phyloP scores from a whole-genome alignment of 1,284 basidiomycete genomes.

The Leccinum subatratum region DNA sequence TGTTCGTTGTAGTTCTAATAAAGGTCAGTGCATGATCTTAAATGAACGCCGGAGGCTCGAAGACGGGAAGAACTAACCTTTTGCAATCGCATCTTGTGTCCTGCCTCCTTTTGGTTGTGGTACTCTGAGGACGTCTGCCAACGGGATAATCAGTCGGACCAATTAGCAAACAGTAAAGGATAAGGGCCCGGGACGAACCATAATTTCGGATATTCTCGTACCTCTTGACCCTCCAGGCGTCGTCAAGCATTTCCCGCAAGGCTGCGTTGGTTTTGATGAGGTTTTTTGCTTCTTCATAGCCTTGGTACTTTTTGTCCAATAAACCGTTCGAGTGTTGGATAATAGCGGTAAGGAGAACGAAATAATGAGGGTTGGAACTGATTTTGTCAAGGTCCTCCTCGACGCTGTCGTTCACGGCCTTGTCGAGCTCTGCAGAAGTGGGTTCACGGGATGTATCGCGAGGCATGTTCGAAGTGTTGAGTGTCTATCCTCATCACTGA shows the following conservation, averaged over 20 bases:
- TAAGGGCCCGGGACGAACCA: neutral
- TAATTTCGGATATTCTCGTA: neutral
- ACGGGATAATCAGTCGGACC: neutral
- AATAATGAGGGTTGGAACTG: fast-evolving
- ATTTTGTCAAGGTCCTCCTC: neutral
- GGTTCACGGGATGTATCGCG: neutral
- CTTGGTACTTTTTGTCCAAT: neutral
- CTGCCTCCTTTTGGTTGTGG: neutral
- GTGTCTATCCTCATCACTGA: neutral
- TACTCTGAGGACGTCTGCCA: neutral
- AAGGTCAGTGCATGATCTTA: neutral
- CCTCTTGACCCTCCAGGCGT: neutral
- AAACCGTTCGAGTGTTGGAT: neutral
- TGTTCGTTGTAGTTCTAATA: neutral
- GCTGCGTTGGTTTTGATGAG: neutral
- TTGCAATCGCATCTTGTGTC: neutral
- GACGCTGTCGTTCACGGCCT: neutral
- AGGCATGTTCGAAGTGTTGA: neutral
- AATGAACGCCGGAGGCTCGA: neutral
- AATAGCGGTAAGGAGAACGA: neutral
- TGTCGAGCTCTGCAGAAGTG: neutral
- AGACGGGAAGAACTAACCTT: neutral
- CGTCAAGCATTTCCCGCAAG: neutral
- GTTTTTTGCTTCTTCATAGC: neutral
- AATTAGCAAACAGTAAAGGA: neutral